A percentile compares a stretch with the other conserved stretches of the same genome.
Conservation (phyloP, 345 rosid species). For the Eucalyptus dawsonii region DNA sequence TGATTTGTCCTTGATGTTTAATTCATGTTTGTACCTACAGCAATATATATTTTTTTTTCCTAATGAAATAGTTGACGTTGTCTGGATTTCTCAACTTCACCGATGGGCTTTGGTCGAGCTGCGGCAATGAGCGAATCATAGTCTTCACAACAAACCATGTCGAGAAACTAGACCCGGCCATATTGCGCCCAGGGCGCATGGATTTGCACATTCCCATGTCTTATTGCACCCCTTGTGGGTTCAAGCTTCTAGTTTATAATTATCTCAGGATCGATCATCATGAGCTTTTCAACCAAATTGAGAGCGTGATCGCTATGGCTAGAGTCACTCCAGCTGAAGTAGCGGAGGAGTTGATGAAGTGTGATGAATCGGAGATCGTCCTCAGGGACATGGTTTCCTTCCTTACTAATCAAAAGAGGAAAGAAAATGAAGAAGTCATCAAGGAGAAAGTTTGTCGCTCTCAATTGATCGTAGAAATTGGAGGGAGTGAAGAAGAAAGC, state of each 20-base stretch:
- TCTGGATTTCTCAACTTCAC: too few relatives aligned
- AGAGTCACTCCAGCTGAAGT: constrained; percentile 36
- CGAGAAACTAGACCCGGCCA: too few relatives aligned
- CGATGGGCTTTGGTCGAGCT: too few relatives aligned
- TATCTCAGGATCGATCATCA: constrained; percentile 9
- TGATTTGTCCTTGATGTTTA: background rate
- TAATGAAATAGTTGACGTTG: too few relatives aligned
- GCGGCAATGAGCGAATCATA: too few relatives aligned
- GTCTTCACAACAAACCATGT: too few relatives aligned
- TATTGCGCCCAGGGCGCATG: too few relatives aligned
- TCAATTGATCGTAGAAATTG: background rate
- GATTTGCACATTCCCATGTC: too few relatives aligned
- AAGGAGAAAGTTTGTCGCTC: background rate
- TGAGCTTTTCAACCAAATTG: constrained; percentile 7
- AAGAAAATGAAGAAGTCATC: background rate
- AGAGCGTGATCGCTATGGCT: background rate
- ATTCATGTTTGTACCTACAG: too few relatives aligned
- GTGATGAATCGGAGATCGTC: constrained; percentile 10
- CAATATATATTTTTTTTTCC: too few relatives aligned
- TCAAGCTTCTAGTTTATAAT: too few relatives aligned
- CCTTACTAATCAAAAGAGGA: constrained; percentile 2
- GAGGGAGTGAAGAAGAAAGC: background rate
- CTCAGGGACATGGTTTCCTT: constrained; percentile 15
- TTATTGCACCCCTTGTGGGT: too few relatives aligned
- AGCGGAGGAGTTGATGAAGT: constrained; percentile 32